These are phyloP conservation scores for Epichloe aotearoae DNA, from an alignment of 2,329 filamentous ascomycete genomes.

Conservation along the genomic window DNA sequence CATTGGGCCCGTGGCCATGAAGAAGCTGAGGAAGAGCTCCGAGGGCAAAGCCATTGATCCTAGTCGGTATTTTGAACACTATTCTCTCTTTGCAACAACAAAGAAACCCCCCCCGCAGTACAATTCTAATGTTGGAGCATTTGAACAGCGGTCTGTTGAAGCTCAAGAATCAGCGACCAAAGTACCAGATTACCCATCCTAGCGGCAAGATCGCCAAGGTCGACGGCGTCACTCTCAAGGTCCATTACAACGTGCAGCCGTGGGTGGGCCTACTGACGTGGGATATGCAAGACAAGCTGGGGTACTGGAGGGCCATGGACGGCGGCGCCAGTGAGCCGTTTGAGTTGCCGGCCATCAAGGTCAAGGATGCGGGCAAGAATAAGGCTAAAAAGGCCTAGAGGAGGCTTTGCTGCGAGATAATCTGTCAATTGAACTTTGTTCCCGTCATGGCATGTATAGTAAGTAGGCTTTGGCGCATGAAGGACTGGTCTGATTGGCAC, in stretches of 20 bases:
- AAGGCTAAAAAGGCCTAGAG: slow-evolving; percentile 4
- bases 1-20: slow-evolving; percentile 44
- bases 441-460: no score
- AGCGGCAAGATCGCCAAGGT: slow-evolving; percentile 62
- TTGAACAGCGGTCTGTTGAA: slow-evolving; percentile 52
- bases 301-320: slow-evolving; percentile 50
- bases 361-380: slow-evolving; percentile 20
- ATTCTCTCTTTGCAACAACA: neutral
- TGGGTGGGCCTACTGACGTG: slow-evolving; percentile 87
- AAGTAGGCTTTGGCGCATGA: no score
- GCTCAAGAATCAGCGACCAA: slow-evolving; percentile 75
- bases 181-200: slow-evolving; percentile 94
- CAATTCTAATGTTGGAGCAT: no score
- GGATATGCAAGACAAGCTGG: slow-evolving; percentile 47
- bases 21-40: slow-evolving; percentile 47
- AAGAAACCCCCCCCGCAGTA: neutral
- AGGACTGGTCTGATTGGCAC: no score
- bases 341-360: slow-evolving; percentile 51
- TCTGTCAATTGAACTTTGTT: no score
- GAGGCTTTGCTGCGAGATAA: neutral
- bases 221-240: slow-evolving; percentile 59
- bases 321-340: slow-evolving; percentile 55
- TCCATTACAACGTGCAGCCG: slow-evolving; percentile 95
- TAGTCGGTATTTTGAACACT: slow-evolving; percentile 29
- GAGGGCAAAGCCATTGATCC: slow-evolving; percentile 48